phyloP scores from a whole-genome alignment of 2,329 filamentous ascomycete species.

The Teratosphaeriaceae sp. region DNA sequence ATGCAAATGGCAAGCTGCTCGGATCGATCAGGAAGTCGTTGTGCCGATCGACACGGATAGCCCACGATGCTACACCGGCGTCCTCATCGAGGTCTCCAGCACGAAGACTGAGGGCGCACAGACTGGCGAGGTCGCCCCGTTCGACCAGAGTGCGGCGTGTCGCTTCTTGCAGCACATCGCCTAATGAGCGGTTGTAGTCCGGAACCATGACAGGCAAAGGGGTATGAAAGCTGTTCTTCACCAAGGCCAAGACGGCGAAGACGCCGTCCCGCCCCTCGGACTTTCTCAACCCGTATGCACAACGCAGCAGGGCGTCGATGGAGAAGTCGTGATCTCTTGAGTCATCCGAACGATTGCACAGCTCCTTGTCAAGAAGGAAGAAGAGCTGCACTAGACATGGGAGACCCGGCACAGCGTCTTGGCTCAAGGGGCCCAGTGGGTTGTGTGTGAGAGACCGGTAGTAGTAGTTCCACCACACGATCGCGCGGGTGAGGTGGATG shows the following conservation, averaged over 20 bases:
- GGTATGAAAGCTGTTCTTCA: neutral
- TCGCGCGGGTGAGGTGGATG: neutral
- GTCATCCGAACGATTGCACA: too few relatives aligned
- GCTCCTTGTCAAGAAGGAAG: neutral
- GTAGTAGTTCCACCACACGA: neutral
- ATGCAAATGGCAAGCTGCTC: neutral
- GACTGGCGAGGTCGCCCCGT: neutral
- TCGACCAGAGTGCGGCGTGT: neutral
- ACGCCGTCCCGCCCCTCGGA: neutral
- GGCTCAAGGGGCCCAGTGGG: too few relatives aligned
- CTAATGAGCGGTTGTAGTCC: neutral
- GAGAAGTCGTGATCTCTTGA: neutral
- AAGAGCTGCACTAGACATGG: neutral
- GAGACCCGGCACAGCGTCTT: neutral
- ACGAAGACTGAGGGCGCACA: neutral
- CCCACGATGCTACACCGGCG: neutral
- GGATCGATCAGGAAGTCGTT: neutral
- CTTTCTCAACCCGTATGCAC: too few relatives aligned
- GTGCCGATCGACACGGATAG: neutral
- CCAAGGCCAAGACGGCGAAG: neutral
- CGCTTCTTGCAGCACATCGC: neutral
- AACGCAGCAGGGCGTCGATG: too few relatives aligned
- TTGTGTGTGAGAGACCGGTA: neutral
- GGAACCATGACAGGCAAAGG: too few relatives aligned
- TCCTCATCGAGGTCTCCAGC: neutral